Evolutionary conservation across 2,329 filamentous ascomycete genomes (phyloP).

Genomic region (Mariannaea sp.): DNA sequence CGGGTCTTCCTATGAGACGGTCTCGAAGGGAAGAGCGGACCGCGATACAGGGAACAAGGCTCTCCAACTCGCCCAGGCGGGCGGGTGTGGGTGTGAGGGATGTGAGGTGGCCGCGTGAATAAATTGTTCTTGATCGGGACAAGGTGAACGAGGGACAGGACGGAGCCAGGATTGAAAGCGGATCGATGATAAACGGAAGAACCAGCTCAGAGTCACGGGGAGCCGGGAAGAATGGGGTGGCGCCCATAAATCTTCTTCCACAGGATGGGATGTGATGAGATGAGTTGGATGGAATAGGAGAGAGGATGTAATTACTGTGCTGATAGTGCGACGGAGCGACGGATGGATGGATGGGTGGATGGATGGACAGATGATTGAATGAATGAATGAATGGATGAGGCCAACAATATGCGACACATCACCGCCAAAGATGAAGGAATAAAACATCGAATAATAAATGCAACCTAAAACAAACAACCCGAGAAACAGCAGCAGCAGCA

Average conservation of each 20-base stretch:
- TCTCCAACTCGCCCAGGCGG: constrained; percentile 31
- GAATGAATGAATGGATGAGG: constrained; percentile 1
- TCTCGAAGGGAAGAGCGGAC: constrained; percentile 13
- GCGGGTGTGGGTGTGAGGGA: constrained; percentile 31
- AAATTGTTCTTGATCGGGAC: constrained; percentile 20
- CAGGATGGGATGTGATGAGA: constrained; percentile 5
- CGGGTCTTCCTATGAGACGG: background rate
- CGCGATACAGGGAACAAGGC: constrained; percentile 33
- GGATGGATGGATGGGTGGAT: too few relatives aligned
- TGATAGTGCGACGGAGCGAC: too few relatives aligned
- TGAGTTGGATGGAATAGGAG: background rate
- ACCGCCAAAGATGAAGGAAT: constrained; percentile 5
- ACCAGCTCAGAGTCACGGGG: background rate
- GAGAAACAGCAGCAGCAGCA: too few relatives aligned
- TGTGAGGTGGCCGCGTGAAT: constrained; percentile 30
- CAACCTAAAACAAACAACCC: too few relatives aligned
- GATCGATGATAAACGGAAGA: constrained; percentile 7
- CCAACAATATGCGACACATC: constrained; percentile 9
- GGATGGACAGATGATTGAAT: too few relatives aligned
- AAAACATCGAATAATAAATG: constrained; percentile 3
- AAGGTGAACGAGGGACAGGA: constrained; percentile 3
- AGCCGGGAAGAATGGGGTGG: background rate
- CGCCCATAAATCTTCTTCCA: constrained; percentile 14
- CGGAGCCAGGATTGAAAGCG: constrained; percentile 5
- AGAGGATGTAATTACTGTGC: background rate